Evolutionary conservation across 352 stramenopile species (phyloP), one percentile per base, ranked within the genome.

Genomic region (Pythium chondricola): DNA sequence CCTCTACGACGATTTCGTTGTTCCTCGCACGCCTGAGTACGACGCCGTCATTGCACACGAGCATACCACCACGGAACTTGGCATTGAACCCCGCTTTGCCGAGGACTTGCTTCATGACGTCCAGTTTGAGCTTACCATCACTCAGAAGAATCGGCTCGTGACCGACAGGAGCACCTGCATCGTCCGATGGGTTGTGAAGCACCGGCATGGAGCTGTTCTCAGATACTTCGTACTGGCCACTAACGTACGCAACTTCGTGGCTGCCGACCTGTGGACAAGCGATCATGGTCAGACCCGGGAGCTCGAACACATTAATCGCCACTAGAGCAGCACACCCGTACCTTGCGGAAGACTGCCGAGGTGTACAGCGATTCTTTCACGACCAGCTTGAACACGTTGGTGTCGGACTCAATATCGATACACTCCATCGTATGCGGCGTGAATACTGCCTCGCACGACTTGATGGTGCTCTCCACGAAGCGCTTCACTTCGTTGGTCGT

Each of bases 321-420:
- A 46, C 16, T 27, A n/a, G 3, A 11, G 3, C 17, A 27, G 2
- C 26, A 3, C 18, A 18, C 31, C 46, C 72, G 18, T 47, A 90
- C 83, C 65, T 93, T 93, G 26, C 77, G 75, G 63, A 95, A 95
- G 4, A 85, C 61, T 0, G 76, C 71, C 14, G 82, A 85, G 5
- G 82, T 89, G 56, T 95, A 95, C 20, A 95, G 53, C 36, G 82
- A 85, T 36, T 95, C 84, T 46, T 91, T 93, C 38, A 95, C 66
- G 2, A 81, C 76, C 13, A 95, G 61, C 54, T 95, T 95, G 75
- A 89, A 93, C 43, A 95, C 81, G 29, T 90, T 95, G 46, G 84
- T 95, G 55, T 93, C 84, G 21, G 82, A 93, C 50, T 95, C 84
- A 39, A 95, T 95, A 54, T 95, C 84, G 51, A 95, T 92, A 55